These are phyloP conservation scores for Volutella citrinella DNA, from an alignment of 2,329 filamentous ascomycete species.

Conservation along the genomic window DNA sequence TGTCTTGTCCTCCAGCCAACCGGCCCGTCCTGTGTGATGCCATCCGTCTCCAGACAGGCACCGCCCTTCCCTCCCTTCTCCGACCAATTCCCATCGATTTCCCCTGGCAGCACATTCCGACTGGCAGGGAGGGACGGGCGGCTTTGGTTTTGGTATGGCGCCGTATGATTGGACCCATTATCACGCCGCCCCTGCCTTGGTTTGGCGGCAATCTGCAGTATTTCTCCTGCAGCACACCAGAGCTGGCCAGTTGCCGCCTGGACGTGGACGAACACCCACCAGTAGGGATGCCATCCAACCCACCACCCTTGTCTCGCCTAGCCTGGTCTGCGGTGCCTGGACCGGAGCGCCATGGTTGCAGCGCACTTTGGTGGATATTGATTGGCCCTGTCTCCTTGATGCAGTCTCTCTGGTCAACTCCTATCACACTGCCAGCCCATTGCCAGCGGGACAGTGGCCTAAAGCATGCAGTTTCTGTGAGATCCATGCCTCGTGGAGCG, in stretches of 20 bases:
- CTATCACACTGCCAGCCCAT: slow-evolving; percentile 21
- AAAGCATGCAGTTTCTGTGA: slow-evolving; percentile 19
- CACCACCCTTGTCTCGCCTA: slow-evolving; percentile 19
- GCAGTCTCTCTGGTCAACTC: slow-evolving; percentile 17
- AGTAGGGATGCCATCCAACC: slow-evolving; percentile 16
- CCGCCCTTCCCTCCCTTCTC: slow-evolving; percentile 3
- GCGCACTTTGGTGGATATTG: too few species aligned
- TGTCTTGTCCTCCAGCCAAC: slow-evolving; percentile 2
- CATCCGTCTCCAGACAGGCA: slow-evolving; percentile 1
- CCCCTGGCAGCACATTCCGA: background rate
- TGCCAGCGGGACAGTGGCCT: slow-evolving; percentile 21
- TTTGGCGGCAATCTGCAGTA: slow-evolving; percentile 14
- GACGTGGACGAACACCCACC: slow-evolving; percentile 10
- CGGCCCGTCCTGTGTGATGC: background rate
- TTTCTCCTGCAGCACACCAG: slow-evolving; percentile 19
- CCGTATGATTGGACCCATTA: slow-evolving; percentile 14
- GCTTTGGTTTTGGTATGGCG: background rate
- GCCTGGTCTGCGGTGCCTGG: slow-evolving; percentile 20
- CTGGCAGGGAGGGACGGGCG: slow-evolving; percentile 1
- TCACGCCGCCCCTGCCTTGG: slow-evolving; percentile 12
- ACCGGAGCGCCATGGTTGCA: too few species aligned
- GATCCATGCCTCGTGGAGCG: slow-evolving; percentile 21
- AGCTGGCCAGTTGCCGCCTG: slow-evolving; percentile 25
- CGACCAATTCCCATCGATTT: slow-evolving; percentile 1
- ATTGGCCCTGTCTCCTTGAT: slow-evolving; percentile 22